phyloP scores from a whole-genome alignment of 2,329 filamentous ascomycete species.

The Cercospora sesami region DNA sequence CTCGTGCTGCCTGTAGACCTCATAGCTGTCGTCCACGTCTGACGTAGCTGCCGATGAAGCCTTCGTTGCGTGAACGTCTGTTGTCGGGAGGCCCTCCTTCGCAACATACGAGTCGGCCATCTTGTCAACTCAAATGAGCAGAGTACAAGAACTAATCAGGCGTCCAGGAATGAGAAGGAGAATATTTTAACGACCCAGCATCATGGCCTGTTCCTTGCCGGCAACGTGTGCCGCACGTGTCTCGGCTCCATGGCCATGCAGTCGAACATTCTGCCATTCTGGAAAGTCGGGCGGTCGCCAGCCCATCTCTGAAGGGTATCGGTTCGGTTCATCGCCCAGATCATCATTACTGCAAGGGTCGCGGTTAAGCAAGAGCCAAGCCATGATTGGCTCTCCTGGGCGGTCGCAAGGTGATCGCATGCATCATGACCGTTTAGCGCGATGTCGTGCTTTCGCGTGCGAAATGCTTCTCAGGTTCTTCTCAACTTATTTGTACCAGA shows the following conservation, averaged over 20 bases:
- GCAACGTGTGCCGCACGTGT: not conserved
- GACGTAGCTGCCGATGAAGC: slow-evolving; percentile 22
- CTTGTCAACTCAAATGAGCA: not conserved
- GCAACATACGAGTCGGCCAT: not conserved
- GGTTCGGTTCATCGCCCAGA: slow-evolving; percentile 9
- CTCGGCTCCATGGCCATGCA: not conserved
- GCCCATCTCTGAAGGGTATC: not conserved
- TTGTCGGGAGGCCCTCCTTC: not conserved
- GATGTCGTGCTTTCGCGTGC: slow-evolving; percentile 15
- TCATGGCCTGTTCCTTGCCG: not conserved
- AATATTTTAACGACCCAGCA: not conserved
- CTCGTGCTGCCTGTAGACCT: slow-evolving; percentile 31
- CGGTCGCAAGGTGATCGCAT: slow-evolving; percentile 5
- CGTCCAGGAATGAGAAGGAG: not conserved
- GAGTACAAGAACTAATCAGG: not conserved
- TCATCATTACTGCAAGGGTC: not conserved
- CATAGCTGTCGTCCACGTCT: slow-evolving; percentile 35
- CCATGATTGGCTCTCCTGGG: slow-evolving; percentile 13
- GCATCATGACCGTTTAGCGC: slow-evolving; percentile 2
- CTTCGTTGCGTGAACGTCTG: slow-evolving; percentile 13
- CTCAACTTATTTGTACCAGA: not conserved
- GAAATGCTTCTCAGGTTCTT: not conserved
- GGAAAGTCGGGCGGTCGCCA: not conserved
- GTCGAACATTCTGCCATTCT: not conserved
- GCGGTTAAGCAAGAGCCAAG: slow-evolving; percentile 7